Conservation (phyloP, 495 filamentous ascomycete species). For the Hypoxylon rickii region DNA sequence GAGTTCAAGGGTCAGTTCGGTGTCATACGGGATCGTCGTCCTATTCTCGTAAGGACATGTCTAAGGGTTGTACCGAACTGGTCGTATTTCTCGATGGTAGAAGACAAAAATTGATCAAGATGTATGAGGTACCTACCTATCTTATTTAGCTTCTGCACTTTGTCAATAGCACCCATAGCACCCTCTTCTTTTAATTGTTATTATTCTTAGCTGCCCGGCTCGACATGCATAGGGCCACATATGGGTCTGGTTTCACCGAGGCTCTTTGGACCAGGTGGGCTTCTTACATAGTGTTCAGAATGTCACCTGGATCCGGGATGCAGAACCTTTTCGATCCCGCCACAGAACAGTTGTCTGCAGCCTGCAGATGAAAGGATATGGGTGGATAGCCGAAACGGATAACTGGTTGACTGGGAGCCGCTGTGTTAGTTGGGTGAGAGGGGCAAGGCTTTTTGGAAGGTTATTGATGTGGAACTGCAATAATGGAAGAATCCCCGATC, state of each 20-base stretch:
- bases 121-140: too few species aligned
- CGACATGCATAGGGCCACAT: slow-evolving; percentile 20
- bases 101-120: too few species aligned
- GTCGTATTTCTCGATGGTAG: too few species aligned
- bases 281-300: slow-evolving; percentile 20
- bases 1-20: slow-evolving; percentile 11
- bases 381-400: slow-evolving; percentile 18
- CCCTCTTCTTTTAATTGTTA: neutral
- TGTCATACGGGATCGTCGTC: slow-evolving; percentile 19
- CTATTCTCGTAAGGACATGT: neutral
- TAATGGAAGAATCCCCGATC: slow-evolving; percentile 27
- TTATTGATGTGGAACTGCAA: slow-evolving; percentile 24
- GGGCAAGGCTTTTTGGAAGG: slow-evolving; percentile 5
- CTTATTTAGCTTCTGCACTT: too few species aligned
- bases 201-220: slow-evolving; percentile 14
- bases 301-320: slow-evolving; percentile 26
- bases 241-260: slow-evolving; percentile 37
- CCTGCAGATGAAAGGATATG: slow-evolving; percentile 25
- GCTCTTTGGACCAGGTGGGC: slow-evolving; percentile 24
- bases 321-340: slow-evolving; percentile 23
- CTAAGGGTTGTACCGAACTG: neutral
- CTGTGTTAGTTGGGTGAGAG: neutral
- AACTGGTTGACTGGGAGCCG: slow-evolving; percentile 10
- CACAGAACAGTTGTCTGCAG: slow-evolving; percentile 21
- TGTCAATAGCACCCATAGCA: neutral